Evolutionary conservation across 345 rosid genomes (phyloP), one percentile per base, ranked within the genome.

Genomic region (Hirschfeldia incana): DNA sequence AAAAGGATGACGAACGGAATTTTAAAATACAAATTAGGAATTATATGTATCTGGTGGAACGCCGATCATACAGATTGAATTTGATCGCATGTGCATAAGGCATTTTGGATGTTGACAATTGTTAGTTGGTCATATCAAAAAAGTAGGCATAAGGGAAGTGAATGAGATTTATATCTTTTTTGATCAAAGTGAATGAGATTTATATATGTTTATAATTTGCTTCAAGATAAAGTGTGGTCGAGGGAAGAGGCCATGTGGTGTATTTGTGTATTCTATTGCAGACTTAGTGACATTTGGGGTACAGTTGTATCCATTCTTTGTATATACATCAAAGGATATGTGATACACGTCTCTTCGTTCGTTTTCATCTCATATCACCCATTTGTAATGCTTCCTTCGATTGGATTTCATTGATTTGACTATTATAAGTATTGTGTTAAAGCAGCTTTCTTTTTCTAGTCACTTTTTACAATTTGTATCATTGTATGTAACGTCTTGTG

Each of bases 371-470:
- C 70, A 63, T 63, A 33, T 69, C 4, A 2, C 1, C 11, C 11
- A 28, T 77, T 70, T 36, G 30, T 34, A 33, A 63, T 77, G 64
- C 26, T 77, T 77, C 71, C 76, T 55, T 70, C 27, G 46, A 70
- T 64, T 53, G 33, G 71, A 71, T 65, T 77, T 71, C 70, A 64
- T 37, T 77, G 76, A 64, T 77, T 70, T 70, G 76, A 71, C 81
- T 70, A 63, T 70, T 70, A 8, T 64, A 63, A 51, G 59, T 70
- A 13, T 37, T 64, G 57, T 77, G 49, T 55, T 65, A 71, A 77
- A 70, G 76, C 71, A 65, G 59, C 72, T 71, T 71, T 78, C 59
- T 16, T 39, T 55, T 71, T 71, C 34, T 16, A 57, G 7, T 15
- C 27, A 51, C 57, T 34, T 44, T 55, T 70, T 63, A 70, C 65